Percentiles rank a stretch among this genome's conserved stretches.
phyloP scores from a whole-genome alignment of 2,329 filamentous ascomycete species.

The Beauveria sp. region DNA sequence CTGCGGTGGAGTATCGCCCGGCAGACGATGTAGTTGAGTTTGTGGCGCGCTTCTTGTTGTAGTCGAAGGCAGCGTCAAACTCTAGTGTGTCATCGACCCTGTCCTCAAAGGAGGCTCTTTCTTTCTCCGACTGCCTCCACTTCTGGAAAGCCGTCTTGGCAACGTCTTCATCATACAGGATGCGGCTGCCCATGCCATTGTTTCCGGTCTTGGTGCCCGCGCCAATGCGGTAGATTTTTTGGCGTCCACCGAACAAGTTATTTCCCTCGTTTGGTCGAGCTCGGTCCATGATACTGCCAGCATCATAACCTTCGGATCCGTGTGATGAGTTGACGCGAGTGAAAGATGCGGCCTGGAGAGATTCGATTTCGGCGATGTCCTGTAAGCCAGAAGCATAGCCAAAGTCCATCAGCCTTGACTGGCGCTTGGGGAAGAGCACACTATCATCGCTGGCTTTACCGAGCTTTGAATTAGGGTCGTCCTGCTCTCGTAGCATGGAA shows the following conservation, averaged over 20 bases:
- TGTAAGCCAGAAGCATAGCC: conserved; percentile 52
- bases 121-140: conserved; percentile 55
- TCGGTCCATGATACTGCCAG: conserved; percentile 73
- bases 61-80: conserved; percentile 50
- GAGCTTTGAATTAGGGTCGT: conserved; percentile 80
- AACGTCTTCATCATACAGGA: conserved; percentile 82
- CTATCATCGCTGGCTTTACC: conserved; percentile 96
- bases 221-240: conserved; percentile 88
- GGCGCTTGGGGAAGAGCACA: conserved; percentile 74
- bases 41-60: conserved; percentile 72
- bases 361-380: conserved; percentile 89
- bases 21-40: conserved; percentile 73
- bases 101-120: conserved; percentile 39
- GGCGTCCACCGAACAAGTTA: conserved; percentile 85
- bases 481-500: conserved; percentile 92
- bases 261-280: conserved; percentile 82
- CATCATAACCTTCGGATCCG: conserved; percentile 61
- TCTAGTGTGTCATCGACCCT: conserved; percentile 24
- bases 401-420: conserved; percentile 70
- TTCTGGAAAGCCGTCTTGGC: conserved; percentile 76
- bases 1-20: conserved; percentile 73
- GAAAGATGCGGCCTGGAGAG: conserved; percentile 57
- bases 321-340: conserved; percentile 58
- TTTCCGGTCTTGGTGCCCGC: conserved; percentile 31
- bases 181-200: conserved; percentile 56